Evolutionary conservation across 2,329 filamentous ascomycete species (phyloP).

Genomic region (Colletotrichum scovillei): DNA sequence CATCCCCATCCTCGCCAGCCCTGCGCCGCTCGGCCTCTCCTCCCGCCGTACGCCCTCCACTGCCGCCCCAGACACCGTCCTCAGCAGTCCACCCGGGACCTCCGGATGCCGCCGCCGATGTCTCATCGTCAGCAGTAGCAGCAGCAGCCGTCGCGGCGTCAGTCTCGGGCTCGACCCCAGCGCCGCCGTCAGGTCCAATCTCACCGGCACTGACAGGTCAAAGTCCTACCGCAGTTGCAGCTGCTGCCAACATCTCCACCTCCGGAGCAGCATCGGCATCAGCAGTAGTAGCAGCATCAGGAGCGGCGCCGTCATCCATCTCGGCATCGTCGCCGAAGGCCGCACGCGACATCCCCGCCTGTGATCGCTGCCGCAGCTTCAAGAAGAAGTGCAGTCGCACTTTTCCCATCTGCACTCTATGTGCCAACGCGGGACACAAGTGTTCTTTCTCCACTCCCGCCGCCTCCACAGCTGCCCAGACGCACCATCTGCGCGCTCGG

Average conservation of each 20-base stretch:
- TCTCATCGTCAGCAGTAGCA: slow-evolving; percentile 5
- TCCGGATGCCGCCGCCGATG: neutral
- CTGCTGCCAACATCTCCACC: slow-evolving; percentile 40
- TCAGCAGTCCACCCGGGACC: neutral
- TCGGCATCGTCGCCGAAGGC: slow-evolving; percentile 39
- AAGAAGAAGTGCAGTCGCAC: slow-evolving; percentile 59
- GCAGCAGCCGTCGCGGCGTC: neutral
- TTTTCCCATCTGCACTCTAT: slow-evolving; percentile 52
- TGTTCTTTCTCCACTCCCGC: slow-evolving; percentile 50
- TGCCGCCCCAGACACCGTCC: neutral
- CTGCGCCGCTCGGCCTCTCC: slow-evolving; percentile 39
- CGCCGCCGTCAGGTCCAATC: neutral
- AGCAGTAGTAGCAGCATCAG: neutral
- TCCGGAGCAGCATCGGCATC: slow-evolving; percentile 34
- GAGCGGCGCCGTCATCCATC: slow-evolving; percentile 31
- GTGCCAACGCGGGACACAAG: slow-evolving; percentile 50
- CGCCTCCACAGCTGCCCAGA: slow-evolving; percentile 46
- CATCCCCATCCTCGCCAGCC: slow-evolving; percentile 33
- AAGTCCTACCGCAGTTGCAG: neutral
- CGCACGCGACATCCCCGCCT: slow-evolving; percentile 45
- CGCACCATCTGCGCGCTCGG: slow-evolving; percentile 51
- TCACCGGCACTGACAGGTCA: slow-evolving; percentile 13
- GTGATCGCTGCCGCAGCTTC: slow-evolving; percentile 56
- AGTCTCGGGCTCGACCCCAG: neutral
- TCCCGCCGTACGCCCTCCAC: slow-evolving; percentile 13